phyloP scores from a whole-genome alignment of 2,329 filamentous ascomycete species.

The Cordyceps cateniannulata region DNA sequence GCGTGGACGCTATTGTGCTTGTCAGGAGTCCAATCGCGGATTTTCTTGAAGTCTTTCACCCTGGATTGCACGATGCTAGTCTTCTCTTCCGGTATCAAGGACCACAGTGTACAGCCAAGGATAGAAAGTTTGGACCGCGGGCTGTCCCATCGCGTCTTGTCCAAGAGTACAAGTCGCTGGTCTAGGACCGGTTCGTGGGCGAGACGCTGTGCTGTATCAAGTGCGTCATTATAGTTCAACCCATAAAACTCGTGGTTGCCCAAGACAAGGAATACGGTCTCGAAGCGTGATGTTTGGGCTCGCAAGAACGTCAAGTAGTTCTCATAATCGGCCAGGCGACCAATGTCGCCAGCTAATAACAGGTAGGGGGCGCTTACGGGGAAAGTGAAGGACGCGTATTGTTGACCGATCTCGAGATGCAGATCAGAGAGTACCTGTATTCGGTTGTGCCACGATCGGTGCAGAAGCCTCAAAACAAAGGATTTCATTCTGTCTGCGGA shows the following conservation, averaged over 20 bases:
- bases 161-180: constrained; percentile 32
- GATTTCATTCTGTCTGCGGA: constrained; percentile 9
- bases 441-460: background rate
- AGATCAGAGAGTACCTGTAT: constrained; percentile 33
- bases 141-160: constrained; percentile 25
- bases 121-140: constrained; percentile 33
- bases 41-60: constrained; percentile 48
- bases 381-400: constrained; percentile 30
- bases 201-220: constrained; percentile 27
- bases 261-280: constrained; percentile 40
- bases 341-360: constrained; percentile 44
- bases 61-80: constrained; percentile 33
- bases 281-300: constrained; percentile 33
- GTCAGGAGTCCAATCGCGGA: constrained; percentile 43
- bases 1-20: constrained; percentile 42
- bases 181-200: constrained; percentile 25
- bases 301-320: constrained; percentile 37
- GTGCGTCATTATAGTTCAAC: constrained; percentile 23
- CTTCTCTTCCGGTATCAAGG: constrained; percentile 32
- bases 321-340: constrained; percentile 40
- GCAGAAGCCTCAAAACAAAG: constrained; percentile 15
- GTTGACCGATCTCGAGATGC: constrained; percentile 33
- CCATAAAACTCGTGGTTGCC: constrained; percentile 50
- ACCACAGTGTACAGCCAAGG: constrained; percentile 49
- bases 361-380: constrained; percentile 29